Conservation (phyloP, 148 eudicot species). For the Pouteria glomerata region DNA sequence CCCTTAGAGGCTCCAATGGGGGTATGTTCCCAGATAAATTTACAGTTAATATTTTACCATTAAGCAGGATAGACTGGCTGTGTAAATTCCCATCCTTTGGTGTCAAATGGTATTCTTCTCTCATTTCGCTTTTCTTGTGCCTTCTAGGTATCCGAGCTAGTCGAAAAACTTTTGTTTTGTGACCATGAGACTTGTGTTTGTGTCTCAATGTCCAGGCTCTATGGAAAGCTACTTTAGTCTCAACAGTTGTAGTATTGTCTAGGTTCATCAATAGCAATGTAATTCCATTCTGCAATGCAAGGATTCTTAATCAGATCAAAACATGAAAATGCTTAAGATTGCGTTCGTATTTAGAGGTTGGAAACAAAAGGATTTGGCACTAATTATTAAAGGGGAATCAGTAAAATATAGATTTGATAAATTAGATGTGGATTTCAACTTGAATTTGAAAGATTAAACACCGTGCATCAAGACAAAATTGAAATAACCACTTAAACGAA, state of each 20-base stretch:
- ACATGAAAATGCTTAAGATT: not conserved
- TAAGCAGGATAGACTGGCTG: conserved; percentile 70
- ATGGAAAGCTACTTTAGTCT: conserved; percentile 32
- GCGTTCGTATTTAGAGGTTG: no score
- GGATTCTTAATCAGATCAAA: not conserved
- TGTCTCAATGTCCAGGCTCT: conserved; percentile 21
- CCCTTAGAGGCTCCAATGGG: conserved; percentile 39
- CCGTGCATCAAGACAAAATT: no score
- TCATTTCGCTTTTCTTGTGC: conserved; percentile 13
- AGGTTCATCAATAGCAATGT: conserved; percentile 66
- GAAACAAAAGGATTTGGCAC: no score
- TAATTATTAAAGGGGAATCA: no score
- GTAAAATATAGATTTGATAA: no score
- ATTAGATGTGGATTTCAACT: no score
- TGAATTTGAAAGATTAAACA: no score
- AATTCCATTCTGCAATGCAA: conserved; percentile 54
- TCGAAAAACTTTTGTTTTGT: conserved; percentile 13
- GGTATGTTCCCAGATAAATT: conserved; percentile 64
- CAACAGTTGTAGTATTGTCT: conserved; percentile 48
- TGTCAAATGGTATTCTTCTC: conserved; percentile 84
- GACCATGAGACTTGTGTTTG: conserved; percentile 29
- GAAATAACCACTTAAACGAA: no score
- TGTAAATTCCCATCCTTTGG: conserved; percentile 61
- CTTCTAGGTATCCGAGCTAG: not conserved
- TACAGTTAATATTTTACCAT: conserved; percentile 48